phyloP scores from a whole-genome alignment of 305 asterid species.

The Fraxinus latifolia region DNA sequence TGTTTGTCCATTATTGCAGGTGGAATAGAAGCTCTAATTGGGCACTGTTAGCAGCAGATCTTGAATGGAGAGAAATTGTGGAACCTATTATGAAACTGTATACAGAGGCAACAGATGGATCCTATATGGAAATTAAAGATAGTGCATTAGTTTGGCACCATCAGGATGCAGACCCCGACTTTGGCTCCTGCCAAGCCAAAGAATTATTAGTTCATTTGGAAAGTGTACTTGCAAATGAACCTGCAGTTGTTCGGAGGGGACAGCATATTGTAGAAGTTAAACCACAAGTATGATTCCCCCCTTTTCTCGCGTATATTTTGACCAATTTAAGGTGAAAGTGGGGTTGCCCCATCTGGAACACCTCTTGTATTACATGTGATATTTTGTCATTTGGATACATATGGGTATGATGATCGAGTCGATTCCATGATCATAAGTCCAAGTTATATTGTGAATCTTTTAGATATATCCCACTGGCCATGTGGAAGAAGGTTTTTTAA shows the following conservation, averaged over 20 bases:
- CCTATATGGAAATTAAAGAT: conserved; percentile 68
- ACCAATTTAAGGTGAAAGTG: not conserved
- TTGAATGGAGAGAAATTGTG: conserved; percentile 80
- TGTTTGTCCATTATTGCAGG: conserved; percentile 37
- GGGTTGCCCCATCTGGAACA: not conserved
- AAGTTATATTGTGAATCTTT: not conserved
- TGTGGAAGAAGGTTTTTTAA: not conserved
- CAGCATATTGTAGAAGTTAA: conserved; percentile 88
- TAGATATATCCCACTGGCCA: not conserved
- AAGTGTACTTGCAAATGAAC: conserved; percentile 80
- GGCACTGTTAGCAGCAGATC: conserved; percentile 61
- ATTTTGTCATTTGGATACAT: not conserved
- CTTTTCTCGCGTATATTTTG: not conserved
- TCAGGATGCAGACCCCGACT: conserved; percentile 73
- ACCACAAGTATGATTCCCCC: conserved; percentile 56
- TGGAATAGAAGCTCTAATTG: conserved; percentile 54
- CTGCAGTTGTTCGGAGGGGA: conserved; percentile 84
- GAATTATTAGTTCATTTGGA: conserved; percentile 78
- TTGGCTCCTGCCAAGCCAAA: conserved; percentile 83
- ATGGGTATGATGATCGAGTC: not conserved
- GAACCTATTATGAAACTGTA: conserved; percentile 75
- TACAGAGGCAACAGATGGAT: conserved; percentile 87
- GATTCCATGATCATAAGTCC: not conserved
- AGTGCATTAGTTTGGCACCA: conserved; percentile 92
- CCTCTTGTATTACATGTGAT: not conserved